Evolutionary conservation across 2,329 filamentous ascomycete species (phyloP), one percentile per base, ranked within the genome.

Genomic region (Epichloe bromicola): DNA sequence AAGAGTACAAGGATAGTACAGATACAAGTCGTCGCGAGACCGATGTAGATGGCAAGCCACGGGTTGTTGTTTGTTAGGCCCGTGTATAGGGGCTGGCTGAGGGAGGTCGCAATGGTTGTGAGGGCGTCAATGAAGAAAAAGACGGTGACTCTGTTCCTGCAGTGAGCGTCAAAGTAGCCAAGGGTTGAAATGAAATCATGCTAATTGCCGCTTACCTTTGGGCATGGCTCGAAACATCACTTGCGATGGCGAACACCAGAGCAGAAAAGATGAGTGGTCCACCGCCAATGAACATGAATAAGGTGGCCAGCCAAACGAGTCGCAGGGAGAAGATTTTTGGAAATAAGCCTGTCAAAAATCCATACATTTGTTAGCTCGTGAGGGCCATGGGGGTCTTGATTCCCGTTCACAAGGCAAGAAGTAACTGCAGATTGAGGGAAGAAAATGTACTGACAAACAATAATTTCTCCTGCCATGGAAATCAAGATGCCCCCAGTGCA

Each of bases 381-480:
- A 5, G 33, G 11, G 11, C 11, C 14, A 30, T 26, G 41, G 8
- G 23, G 23, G 12, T 26, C 23, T 17, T 43, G 11, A 23, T n/a
- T 43, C 8, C 23, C 11, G 14, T 39, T 26, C 26, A 26, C 7
- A 26, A 1, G 26, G 26, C 7, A 26, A 44, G 2, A 30, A 12
- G 38, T n/a, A 3, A 5, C 5, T 17, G 8, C 2, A 30, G 23
- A 30, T 11, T 15, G 8, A 10, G 14, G 7, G 30, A 19, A 12
- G 42, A 33, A 17, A 44, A 23, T 33, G 15, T 15, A 45, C 46
- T 33, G 4, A 52, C 46, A 48, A 7, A 52, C 36, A 34, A 52
- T 49, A 19, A 48, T 52, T 11, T 52, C 50, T 15, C 23, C 50
- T 6, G 50, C 50, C 50, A 45, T 45, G 20, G 50, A 52, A 23